Evolutionary conservation across 768 basidiomycete species (phyloP).

Genomic region (Lactarius hengduanensis): DNA sequence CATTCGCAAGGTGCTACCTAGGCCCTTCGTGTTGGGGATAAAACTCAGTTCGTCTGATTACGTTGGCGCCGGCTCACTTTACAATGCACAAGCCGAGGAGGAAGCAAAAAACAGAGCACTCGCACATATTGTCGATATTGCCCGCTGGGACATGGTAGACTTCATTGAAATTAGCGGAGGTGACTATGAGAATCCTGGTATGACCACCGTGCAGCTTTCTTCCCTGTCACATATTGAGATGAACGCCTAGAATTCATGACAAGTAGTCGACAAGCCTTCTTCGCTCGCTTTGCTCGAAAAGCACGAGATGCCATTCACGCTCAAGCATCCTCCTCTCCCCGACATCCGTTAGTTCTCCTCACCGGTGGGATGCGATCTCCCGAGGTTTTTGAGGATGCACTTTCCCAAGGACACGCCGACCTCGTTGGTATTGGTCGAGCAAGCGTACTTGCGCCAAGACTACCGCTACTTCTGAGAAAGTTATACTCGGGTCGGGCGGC

Average conservation of each 20-base stretch:
- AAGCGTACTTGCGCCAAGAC: slow-evolving; percentile 59
- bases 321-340: slow-evolving; percentile 28
- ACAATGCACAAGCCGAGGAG: slow-evolving; percentile 27
- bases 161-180: slow-evolving; percentile 90
- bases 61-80: slow-evolving; percentile 37
- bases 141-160: slow-evolving; percentile 66
- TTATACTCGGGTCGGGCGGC: not conserved
- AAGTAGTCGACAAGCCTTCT: slow-evolving; percentile 64
- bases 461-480: slow-evolving; percentile 44
- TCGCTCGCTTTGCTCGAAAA: slow-evolving; percentile 60
- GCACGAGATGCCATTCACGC: slow-evolving; percentile 49
- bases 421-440: slow-evolving; percentile 75
- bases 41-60: slow-evolving; percentile 85
- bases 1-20: slow-evolving; percentile 55
- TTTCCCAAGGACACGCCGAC: slow-evolving; percentile 59
- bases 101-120: slow-evolving; percentile 49
- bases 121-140: slow-evolving; percentile 57
- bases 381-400: slow-evolving; percentile 51
- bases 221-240: not conserved
- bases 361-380: slow-evolving; percentile 77
- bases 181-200: slow-evolving; percentile 78
- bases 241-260: slow-evolving; percentile 35
- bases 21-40: slow-evolving; percentile 67
- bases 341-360: slow-evolving; percentile 64
- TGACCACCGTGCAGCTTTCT: slow-evolving; percentile 20